A percentile compares a stretch with the other conserved stretches of the same genome.
These are phyloP conservation scores for Aspergillus texensis DNA, from an alignment of 2,329 filamentous ascomycete genomes.

Conservation along the genomic window DNA sequence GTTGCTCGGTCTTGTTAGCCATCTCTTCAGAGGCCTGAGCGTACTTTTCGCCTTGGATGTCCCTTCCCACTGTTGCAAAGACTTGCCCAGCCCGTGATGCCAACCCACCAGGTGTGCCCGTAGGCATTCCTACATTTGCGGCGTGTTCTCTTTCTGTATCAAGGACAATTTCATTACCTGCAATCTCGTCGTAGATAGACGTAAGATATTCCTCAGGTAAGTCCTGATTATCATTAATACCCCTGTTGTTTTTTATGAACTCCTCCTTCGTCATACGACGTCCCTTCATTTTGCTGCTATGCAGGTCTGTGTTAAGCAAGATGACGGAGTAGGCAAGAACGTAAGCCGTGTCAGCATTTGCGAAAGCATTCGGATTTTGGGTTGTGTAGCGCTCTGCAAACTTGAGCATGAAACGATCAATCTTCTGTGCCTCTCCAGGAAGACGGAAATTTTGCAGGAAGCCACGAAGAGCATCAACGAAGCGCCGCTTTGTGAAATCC, in stretches of 20 bases:
- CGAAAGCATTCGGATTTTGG: constrained; percentile 95
- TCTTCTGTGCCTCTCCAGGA: constrained; percentile 96
- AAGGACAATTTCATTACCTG: constrained; percentile 87
- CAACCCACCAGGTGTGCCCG: constrained; percentile 66
- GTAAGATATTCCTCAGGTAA: constrained; percentile 89
- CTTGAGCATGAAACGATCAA: constrained; percentile 99
- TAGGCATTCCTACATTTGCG: constrained; percentile 70
- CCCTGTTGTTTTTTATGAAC: constrained; percentile 98
- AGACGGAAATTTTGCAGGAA: constrained; percentile 95
- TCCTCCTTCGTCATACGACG: constrained; percentile 93
- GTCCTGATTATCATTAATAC: constrained; percentile 95
- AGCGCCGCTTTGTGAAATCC: constrained; percentile 89
- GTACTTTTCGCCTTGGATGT: constrained; percentile 89
- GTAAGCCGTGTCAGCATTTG: constrained; percentile 97
- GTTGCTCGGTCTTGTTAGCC: constrained; percentile 74
- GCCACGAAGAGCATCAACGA: constrained; percentile 86
- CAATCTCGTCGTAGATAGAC: constrained; percentile 90
- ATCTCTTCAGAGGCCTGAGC: constrained; percentile 96
- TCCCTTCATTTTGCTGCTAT: constrained; percentile 80
- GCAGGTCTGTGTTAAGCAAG: constrained; percentile 91
- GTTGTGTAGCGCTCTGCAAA: constrained; percentile 95
- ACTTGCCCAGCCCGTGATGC: constrained; percentile 85
- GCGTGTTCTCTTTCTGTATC: constrained; percentile 89
- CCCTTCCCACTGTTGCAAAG: constrained; percentile 86
- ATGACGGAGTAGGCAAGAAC: constrained; percentile 96